Evolutionary conservation across 1,139 yeast species (phyloP).

Genomic region (Petasospora fabianii): DNA sequence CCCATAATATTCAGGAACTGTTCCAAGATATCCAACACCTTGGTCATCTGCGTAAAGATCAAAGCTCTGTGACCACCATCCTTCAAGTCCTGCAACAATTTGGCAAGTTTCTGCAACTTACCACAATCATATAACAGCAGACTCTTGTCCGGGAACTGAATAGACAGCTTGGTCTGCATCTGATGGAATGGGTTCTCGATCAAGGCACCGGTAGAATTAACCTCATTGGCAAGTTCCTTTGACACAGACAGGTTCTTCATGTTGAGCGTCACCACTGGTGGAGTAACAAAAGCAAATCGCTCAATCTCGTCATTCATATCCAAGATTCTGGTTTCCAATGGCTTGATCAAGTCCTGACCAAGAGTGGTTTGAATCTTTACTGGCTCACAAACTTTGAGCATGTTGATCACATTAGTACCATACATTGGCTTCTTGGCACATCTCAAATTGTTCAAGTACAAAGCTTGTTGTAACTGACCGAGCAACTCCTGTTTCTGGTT

Average conservation of each 20-base stretch:
- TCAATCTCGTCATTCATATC: slow-evolving; percentile 54
- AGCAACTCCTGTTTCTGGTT: slow-evolving; percentile 48
- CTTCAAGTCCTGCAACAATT: slow-evolving; percentile 68
- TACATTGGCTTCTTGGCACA: slow-evolving; percentile 56
- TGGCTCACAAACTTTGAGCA: slow-evolving; percentile 27
- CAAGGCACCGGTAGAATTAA: slow-evolving; percentile 14
- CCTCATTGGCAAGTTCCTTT: slow-evolving; percentile 21
- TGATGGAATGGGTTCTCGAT: slow-evolving; percentile 71
- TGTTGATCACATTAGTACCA: slow-evolving; percentile 43
- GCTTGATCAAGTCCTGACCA: slow-evolving; percentile 30
- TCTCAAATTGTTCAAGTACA: slow-evolving; percentile 62
- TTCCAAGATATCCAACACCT: slow-evolving; percentile 88
- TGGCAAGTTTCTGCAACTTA: slow-evolving; percentile 81
- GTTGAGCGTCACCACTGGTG: slow-evolving; percentile 77
- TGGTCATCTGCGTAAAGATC: slow-evolving; percentile 97
- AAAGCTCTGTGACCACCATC: slow-evolving; percentile 90
- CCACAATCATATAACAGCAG: slow-evolving; percentile 95
- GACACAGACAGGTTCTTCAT: slow-evolving; percentile 49
- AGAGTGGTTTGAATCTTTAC: slow-evolving; percentile 13
- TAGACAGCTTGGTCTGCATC: slow-evolving; percentile 80
- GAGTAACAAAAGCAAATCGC: slow-evolving; percentile 83
- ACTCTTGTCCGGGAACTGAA: slow-evolving; percentile 95
- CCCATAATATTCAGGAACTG: slow-evolving; percentile 94
- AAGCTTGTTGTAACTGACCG: slow-evolving; percentile 50
- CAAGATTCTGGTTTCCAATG: slow-evolving; percentile 31